Conservation (phyloP, 805 yeast genomes). For the Blastobotrys chiropterorum region DNA sequence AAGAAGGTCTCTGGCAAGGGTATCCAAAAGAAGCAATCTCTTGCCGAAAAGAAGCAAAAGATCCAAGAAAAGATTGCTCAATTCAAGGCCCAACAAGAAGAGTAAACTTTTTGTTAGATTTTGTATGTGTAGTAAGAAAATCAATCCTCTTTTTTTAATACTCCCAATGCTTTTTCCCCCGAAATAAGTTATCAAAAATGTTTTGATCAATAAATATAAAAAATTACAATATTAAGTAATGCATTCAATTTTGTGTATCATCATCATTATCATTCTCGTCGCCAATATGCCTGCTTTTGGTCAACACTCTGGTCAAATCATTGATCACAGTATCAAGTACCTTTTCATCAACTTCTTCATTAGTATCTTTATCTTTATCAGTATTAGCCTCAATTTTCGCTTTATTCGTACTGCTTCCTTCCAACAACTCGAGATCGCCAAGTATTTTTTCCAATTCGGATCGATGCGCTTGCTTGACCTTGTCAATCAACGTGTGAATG, state of each 20-base stretch:
- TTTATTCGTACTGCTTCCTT: not conserved
- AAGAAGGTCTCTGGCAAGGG: conserved; percentile 93
- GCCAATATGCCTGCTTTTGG: not conserved
- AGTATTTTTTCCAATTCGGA: conserved; percentile 14
- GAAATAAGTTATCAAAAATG: not conserved
- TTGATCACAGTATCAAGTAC: conserved; percentile 2
- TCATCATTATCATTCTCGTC: not conserved
- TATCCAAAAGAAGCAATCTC: conserved; percentile 84
- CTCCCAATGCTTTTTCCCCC: not conserved
- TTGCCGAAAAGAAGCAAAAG: conserved; percentile 82
- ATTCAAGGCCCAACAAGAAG: conserved; percentile 32
- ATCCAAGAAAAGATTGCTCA: conserved; percentile 92
- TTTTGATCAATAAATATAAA: not conserved
- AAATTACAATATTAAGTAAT: not conserved
- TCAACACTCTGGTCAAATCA: conserved; percentile 4
- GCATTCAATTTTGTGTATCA: not conserved
- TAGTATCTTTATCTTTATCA: not conserved
- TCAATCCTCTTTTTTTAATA: not conserved
- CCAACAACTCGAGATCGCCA: not conserved
- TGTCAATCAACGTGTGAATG: conserved; percentile 15
- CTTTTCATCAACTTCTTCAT: conserved; percentile 3
- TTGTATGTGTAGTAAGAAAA: not conserved
- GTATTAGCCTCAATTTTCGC: not conserved
- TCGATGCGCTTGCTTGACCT: conserved; percentile 13
- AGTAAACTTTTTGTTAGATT: not conserved